These are phyloP conservation scores for Dioszegia aurantiaca DNA, from an alignment of 768 basidiomycete species.

Conservation along the genomic window DNA sequence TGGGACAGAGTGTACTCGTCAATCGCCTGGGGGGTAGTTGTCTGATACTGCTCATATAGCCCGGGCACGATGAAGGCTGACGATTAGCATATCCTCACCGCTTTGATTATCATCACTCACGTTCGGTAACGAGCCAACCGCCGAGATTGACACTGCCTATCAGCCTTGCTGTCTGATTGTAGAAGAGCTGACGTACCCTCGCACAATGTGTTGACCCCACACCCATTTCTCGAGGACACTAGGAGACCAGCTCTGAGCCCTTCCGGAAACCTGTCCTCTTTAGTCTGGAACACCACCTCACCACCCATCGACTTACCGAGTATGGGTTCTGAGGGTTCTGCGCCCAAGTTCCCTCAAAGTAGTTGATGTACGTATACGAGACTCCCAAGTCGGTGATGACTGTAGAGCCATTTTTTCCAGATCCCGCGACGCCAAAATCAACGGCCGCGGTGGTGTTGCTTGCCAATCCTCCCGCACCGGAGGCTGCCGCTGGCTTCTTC, in stretches of 20 bases:
- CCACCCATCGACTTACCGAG: constrained; percentile 19
- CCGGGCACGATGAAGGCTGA: constrained; percentile 49
- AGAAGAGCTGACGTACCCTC: constrained; percentile 31
- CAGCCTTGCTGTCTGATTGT: background rate
- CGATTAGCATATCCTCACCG: background rate
- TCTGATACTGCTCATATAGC: constrained; percentile 47
- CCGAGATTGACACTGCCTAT: constrained; percentile 45
- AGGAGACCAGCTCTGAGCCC: constrained; percentile 49
- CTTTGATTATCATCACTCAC: constrained; percentile 13
- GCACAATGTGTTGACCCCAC: constrained; percentile 45
- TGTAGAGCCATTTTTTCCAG: constrained; percentile 35
- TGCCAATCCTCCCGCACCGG: constrained; percentile 15
- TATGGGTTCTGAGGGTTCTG: constrained; percentile 45
- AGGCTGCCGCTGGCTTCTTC: constrained; percentile 11
- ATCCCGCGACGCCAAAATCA: constrained; percentile 21
- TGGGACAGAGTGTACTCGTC: constrained; percentile 49
- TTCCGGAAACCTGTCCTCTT: constrained; percentile 32
- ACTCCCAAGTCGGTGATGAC: constrained; percentile 42
- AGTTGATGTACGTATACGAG: constrained; percentile 45
- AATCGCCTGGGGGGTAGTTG: constrained; percentile 32
- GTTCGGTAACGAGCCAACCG: constrained; percentile 44
- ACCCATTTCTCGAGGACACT: constrained; percentile 47
- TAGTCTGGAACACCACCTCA: background rate
- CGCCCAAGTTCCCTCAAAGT: constrained; percentile 49
- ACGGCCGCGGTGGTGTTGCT: background rate